These are phyloP conservation scores for Verticillium dahliae DNA, from an alignment of 2,329 filamentous ascomycete species.

Conservation along the genomic window DNA sequence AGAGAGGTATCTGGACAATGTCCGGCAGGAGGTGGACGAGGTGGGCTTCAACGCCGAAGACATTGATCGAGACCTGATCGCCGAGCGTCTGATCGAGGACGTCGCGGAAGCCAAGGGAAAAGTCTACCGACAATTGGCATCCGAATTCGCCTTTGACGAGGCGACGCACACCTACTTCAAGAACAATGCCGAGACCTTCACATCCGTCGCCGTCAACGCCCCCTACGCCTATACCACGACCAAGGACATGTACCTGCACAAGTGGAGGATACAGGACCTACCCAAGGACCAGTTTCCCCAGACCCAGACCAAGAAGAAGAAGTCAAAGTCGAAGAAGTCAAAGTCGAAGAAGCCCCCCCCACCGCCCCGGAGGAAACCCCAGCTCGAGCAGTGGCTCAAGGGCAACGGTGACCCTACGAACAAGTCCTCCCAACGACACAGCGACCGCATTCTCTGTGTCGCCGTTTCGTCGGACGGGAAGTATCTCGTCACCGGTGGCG, in stretches of 20 bases:
- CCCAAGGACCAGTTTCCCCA: slow-evolving; percentile 54
- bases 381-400: slow-evolving; percentile 55
- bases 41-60: slow-evolving; percentile 89
- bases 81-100: slow-evolving; percentile 84
- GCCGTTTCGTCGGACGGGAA: slow-evolving; percentile 85
- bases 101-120: slow-evolving; percentile 87
- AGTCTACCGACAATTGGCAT: slow-evolving; percentile 74
- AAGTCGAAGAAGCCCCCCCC: slow-evolving; percentile 50
- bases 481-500: slow-evolving; percentile 84
- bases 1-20: slow-evolving; percentile 87
- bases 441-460: slow-evolving; percentile 71
- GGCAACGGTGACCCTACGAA: slow-evolving; percentile 56
- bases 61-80: slow-evolving; percentile 87
- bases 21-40: slow-evolving; percentile 76
- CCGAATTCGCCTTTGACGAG: slow-evolving; percentile 61
- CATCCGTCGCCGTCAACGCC: slow-evolving; percentile 69
- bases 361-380: slow-evolving; percentile 55
- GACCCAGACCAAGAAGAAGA: slow-evolving; percentile 35
- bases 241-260: slow-evolving; percentile 77
- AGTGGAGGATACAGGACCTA: slow-evolving; percentile 76
- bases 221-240: slow-evolving; percentile 84
- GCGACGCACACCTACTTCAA: slow-evolving; percentile 69
- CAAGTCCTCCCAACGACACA: slow-evolving; percentile 68
- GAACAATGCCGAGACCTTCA: slow-evolving; percentile 71
- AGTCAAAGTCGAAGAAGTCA: slow-evolving; percentile 33